Conservation (phyloP, 106 monocot species). For the Phalaenopsis aphrodite region DNA sequence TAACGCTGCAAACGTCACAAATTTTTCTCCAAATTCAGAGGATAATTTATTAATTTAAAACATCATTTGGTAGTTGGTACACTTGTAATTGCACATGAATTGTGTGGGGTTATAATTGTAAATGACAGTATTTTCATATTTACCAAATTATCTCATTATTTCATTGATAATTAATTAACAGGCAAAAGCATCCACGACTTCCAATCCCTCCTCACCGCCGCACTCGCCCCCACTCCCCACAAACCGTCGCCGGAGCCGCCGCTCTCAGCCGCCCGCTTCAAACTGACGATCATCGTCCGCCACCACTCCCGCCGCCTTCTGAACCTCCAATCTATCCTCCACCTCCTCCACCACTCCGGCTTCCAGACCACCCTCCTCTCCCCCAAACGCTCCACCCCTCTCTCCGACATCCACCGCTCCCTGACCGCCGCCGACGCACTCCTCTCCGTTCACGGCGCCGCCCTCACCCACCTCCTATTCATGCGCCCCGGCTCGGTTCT, state of each 20-base stretch:
- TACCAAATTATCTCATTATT: background rate
- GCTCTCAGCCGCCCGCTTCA: slow-evolving; percentile 21
- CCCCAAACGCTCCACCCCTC: slow-evolving; percentile 31
- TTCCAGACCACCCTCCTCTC: slow-evolving; percentile 41
- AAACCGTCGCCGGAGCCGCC: background rate
- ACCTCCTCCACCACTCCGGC: slow-evolving; percentile 27
- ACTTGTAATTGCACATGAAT: too few species aligned
- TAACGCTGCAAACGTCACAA: too few species aligned
- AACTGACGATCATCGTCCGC: slow-evolving; percentile 46
- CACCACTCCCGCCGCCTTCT: slow-evolving; percentile 38
- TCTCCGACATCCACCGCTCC: slow-evolving; percentile 36
- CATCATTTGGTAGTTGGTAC: too few species aligned
- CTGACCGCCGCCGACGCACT: slow-evolving; percentile 48
- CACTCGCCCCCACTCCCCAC: slow-evolving; percentile 8
- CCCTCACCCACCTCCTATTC: slow-evolving; percentile 82
- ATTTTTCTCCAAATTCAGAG: too few species aligned
- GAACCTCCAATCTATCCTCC: slow-evolving; percentile 37
- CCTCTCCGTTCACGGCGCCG: slow-evolving; percentile 87
- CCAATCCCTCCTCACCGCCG: slow-evolving; percentile 36
- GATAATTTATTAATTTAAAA: too few species aligned
- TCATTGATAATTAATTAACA: slow-evolving; percentile 4
- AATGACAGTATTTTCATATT: background rate
- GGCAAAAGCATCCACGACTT: slow-evolving; percentile 61
- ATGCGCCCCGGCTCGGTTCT: slow-evolving; percentile 51
- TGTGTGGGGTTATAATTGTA: too few species aligned